These are phyloP conservation scores for Pinus albicaulis DNA, from an alignment of 75 land plant genomes.

Conservation along the genomic window DNA sequence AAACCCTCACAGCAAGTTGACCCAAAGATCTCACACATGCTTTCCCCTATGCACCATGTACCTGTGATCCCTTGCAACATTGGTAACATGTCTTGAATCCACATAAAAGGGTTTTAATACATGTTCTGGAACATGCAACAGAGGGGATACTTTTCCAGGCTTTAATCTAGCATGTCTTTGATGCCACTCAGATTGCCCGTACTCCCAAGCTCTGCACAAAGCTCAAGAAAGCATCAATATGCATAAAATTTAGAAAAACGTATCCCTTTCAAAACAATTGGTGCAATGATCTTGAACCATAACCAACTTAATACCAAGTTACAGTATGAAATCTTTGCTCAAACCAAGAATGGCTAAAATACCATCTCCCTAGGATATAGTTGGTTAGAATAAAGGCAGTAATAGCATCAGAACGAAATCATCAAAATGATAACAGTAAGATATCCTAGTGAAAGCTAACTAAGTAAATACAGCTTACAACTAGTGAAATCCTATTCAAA, in stretches of 20 bases:
- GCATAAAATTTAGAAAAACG: not conserved
- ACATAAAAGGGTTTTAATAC: slow-evolving; percentile 92
- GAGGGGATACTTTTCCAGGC: slow-evolving; percentile 87
- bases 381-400: not conserved
- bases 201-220: slow-evolving; percentile 19
- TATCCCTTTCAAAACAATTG: not conserved
- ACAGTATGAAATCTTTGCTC: not conserved
- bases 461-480: not conserved
- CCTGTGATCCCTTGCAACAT: slow-evolving; percentile 65
- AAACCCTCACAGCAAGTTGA: slow-evolving; percentile 88
- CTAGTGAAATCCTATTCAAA: not conserved
- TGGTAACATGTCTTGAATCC: slow-evolving; percentile 44
- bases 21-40: slow-evolving; percentile 90
- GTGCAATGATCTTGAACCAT: not conserved
- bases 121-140: slow-evolving; percentile 65
- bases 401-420: not conserved
- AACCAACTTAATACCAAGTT: not conserved
- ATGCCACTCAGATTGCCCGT: slow-evolving; percentile 21
- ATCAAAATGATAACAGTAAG: not conserved
- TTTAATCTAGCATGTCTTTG: slow-evolving; percentile 33
- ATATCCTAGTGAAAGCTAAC: not conserved
- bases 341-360: not conserved
- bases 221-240: slow-evolving; percentile 1
- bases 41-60: slow-evolving; percentile 84
- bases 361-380: not conserved